These are phyloP conservation scores for Fusarium sp. DNA, from an alignment of 2,329 filamentous ascomycete genomes.

Conservation along the genomic window DNA sequence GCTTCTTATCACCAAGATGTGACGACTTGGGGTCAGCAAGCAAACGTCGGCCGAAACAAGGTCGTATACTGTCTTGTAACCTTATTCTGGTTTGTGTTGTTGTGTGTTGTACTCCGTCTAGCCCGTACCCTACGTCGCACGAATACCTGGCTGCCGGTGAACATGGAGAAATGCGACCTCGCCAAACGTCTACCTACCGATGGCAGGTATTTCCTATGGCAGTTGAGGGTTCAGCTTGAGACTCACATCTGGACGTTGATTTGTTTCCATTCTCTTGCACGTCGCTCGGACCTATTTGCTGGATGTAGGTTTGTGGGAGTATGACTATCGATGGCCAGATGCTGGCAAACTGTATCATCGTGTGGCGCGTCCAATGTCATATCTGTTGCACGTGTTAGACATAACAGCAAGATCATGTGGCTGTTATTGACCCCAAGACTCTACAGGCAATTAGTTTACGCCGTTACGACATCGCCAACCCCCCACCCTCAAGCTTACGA, in stretches of 20 bases:
- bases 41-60: conserved; percentile 15
- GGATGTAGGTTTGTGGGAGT: background rate
- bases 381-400: conserved; percentile 26
- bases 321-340: conserved; percentile 13
- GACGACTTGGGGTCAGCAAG: conserved; percentile 20
- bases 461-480: conserved; percentile 10
- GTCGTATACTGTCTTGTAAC: conserved; percentile 1
- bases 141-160: background rate
- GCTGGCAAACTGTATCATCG: conserved; percentile 8
- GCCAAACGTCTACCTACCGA: background rate
- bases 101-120: conserved; percentile 20
- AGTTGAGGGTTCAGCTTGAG: background rate
- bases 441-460: background rate
- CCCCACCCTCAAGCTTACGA: conserved; percentile 26
- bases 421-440: conserved; percentile 26
- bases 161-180: background rate
- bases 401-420: conserved; percentile 43
- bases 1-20: conserved; percentile 24
- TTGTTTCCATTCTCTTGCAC: background rate
- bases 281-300: conserved; percentile 24
- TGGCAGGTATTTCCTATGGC: too few relatives aligned
- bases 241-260: conserved; percentile 1
- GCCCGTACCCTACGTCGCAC: conserved; percentile 2
- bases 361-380: conserved; percentile 16
- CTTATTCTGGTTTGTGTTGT: conserved; percentile 6